Evolutionary conservation across 2,329 filamentous ascomycete genomes (phyloP).

Genomic region (Penicillium sp.): DNA sequence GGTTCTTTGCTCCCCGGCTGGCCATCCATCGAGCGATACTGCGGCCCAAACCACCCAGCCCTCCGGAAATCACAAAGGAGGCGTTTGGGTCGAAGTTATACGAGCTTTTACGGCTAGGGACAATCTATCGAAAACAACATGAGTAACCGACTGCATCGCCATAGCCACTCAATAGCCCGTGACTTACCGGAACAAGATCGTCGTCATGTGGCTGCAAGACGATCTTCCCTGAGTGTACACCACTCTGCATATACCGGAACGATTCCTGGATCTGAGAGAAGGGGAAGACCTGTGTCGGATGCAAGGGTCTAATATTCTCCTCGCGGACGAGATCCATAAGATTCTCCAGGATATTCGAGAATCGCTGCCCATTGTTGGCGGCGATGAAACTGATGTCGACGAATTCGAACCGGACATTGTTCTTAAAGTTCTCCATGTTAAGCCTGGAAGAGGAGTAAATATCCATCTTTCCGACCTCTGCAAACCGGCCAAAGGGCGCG

Average conservation of each 20-base stretch:
- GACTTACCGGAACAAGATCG: conserved; percentile 1
- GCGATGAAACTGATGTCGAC: too few species aligned
- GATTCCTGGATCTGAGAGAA: conserved; percentile 6
- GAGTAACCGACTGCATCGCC: too few species aligned
- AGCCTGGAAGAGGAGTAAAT: conserved; percentile 20
- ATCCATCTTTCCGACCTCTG: conserved; percentile 50
- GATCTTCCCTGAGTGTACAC: conserved; percentile 5
- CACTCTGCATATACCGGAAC: conserved; percentile 8
- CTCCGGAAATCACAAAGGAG: conserved; percentile 36
- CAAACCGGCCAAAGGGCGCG: conserved; percentile 41
- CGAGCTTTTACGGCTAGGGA: too few species aligned
- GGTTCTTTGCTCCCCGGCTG: conserved; percentile 32
- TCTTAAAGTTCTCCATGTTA: conserved; percentile 2
- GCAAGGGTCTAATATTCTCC: not conserved
- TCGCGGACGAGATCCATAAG: conserved; percentile 1
- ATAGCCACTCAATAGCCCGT: too few species aligned
- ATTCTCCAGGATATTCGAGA: not conserved
- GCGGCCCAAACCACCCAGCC: conserved; percentile 34
- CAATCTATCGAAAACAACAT: too few species aligned
- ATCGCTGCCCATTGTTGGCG: too few species aligned
- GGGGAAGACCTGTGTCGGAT: conserved; percentile 2
- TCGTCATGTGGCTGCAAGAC: conserved; percentile 3
- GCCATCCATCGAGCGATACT: conserved; percentile 34
- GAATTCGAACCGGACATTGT: conserved; percentile 4
- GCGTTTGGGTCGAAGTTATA: conserved; percentile 8